Evolutionary conservation across 257 asterid genomes (phyloP).

Genomic region (Henckelia pumila): DNA sequence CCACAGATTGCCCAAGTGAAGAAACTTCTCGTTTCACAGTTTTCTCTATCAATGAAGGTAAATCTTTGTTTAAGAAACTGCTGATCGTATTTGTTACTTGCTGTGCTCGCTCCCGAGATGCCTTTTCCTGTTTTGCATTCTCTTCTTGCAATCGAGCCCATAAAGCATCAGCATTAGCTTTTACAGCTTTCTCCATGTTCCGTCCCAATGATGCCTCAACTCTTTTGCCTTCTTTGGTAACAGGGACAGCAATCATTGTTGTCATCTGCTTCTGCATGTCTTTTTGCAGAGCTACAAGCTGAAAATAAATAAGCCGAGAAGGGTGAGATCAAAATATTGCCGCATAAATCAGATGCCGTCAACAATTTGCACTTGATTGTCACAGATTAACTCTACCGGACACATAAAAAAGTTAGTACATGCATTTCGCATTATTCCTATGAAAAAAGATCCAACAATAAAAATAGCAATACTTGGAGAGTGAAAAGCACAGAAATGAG

Average conservation of each 20-base stretch:
- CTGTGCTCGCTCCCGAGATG: constrained; percentile 62
- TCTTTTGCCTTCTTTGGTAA: constrained; percentile 82
- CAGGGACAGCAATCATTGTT: constrained; percentile 56
- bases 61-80: constrained; percentile 77
- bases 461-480: neutral
- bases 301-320: constrained; percentile 21
- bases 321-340: constrained; percentile 12
- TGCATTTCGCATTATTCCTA: neutral
- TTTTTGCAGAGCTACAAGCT: constrained; percentile 60
- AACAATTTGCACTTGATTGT: neutral
- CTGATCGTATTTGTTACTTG: constrained; percentile 56
- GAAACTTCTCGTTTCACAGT: constrained; percentile 73
- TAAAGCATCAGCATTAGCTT: constrained; percentile 76
- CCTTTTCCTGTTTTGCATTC: constrained; percentile 78
- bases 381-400: neutral
- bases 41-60: constrained; percentile 74
- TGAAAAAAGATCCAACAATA: neutral
- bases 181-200: constrained; percentile 71
- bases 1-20: constrained; percentile 71
- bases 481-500: neutral
- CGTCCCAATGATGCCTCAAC: constrained; percentile 78
- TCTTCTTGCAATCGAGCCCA: constrained; percentile 94
- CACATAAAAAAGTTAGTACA: neutral
- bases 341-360: neutral
- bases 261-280: constrained; percentile 80